These are phyloP conservation scores for Candida freyschussii DNA, from an alignment of 1,139 yeast genomes.

Conservation along the genomic window DNA sequence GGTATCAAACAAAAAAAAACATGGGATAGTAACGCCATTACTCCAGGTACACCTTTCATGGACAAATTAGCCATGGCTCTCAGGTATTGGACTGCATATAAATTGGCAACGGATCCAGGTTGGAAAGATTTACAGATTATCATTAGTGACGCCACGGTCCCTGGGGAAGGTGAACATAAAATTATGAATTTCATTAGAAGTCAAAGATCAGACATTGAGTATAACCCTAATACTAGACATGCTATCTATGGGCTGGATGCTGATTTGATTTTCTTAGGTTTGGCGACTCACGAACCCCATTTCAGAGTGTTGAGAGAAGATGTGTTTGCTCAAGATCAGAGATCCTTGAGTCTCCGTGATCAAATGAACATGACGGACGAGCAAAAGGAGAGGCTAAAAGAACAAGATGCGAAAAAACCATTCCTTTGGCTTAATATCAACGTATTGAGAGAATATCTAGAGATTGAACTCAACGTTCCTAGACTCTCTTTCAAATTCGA, in stretches of 20 bases:
- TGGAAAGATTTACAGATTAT: slow-evolving; percentile 86
- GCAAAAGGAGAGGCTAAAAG: slow-evolving; percentile 48
- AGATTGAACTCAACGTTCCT: slow-evolving; percentile 72
- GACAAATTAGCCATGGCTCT: slow-evolving; percentile 77
- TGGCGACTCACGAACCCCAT: slow-evolving; percentile 96
- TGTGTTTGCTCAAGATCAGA: slow-evolving; percentile 74
- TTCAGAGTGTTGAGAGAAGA: slow-evolving; percentile 92
- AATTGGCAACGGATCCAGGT: slow-evolving; percentile 79
- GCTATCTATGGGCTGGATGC: slow-evolving; percentile 98
- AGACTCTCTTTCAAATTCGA: slow-evolving; percentile 73
- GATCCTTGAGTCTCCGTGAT: slow-evolving; percentile 43
- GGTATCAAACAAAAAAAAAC: slow-evolving; percentile 41
- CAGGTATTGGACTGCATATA: slow-evolving; percentile 86
- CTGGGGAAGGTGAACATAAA: slow-evolving; percentile 99
- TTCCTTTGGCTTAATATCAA: slow-evolving; percentile 92
- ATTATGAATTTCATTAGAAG: slow-evolving; percentile 90
- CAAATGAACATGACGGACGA: slow-evolving; percentile 57
- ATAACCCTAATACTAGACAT: slow-evolving; percentile 85
- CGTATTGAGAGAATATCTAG: slow-evolving; percentile 82
- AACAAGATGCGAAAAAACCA: slow-evolving; percentile 68
- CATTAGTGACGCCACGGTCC: slow-evolving; percentile 93
- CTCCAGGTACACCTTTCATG: slow-evolving; percentile 99
- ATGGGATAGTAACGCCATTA: slow-evolving; percentile 95
- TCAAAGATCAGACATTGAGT: slow-evolving; percentile 79
- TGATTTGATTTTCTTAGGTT: slow-evolving; percentile 91